Evolutionary conservation across 306 rosid genomes (phyloP).

Genomic region (Lathyrus sativus): DNA sequence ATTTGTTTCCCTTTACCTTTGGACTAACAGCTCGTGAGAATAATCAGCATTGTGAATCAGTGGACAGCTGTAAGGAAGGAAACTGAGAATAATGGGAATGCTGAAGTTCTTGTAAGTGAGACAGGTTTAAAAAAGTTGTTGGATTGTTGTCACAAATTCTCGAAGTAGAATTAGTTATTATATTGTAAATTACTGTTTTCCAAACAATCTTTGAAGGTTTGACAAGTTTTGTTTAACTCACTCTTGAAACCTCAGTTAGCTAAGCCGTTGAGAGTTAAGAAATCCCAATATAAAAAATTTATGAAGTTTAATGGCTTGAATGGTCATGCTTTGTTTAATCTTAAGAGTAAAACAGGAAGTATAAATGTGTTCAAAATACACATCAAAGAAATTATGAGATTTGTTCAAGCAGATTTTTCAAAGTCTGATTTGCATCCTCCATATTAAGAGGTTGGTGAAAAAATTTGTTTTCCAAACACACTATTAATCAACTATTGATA

Average conservation of each 20-base stretch:
- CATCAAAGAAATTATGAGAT: neutral
- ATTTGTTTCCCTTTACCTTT: slow-evolving; percentile 54
- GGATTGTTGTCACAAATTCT: slow-evolving; percentile 63
- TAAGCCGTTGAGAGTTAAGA: neutral
- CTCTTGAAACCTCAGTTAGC: neutral
- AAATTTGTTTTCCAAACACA: too few species aligned
- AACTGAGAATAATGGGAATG: slow-evolving; percentile 32
- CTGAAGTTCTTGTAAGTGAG: slow-evolving; percentile 37
- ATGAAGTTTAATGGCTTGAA: slow-evolving; percentile 6
- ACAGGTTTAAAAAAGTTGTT: slow-evolving; percentile 54
- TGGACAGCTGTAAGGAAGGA: slow-evolving; percentile 63
- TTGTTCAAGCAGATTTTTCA: neutral
- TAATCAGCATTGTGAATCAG: slow-evolving; percentile 62
- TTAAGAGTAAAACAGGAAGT: slow-evolving; percentile 8
- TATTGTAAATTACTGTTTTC: slow-evolving; percentile 33
- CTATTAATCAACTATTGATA: neutral
- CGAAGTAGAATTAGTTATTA: slow-evolving; percentile 42
- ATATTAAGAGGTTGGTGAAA: neutral
- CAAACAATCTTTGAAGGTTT: slow-evolving; percentile 22
- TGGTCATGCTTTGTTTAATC: neutral
- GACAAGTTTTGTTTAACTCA: neutral
- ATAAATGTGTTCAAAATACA: neutral
- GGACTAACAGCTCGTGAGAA: slow-evolving; percentile 61
- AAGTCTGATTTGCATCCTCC: neutral
- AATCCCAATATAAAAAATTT: neutral